These are phyloP conservation scores for Puccinia horiana DNA, from an alignment of 1,284 basidiomycete species.

Conservation along the genomic window DNA sequence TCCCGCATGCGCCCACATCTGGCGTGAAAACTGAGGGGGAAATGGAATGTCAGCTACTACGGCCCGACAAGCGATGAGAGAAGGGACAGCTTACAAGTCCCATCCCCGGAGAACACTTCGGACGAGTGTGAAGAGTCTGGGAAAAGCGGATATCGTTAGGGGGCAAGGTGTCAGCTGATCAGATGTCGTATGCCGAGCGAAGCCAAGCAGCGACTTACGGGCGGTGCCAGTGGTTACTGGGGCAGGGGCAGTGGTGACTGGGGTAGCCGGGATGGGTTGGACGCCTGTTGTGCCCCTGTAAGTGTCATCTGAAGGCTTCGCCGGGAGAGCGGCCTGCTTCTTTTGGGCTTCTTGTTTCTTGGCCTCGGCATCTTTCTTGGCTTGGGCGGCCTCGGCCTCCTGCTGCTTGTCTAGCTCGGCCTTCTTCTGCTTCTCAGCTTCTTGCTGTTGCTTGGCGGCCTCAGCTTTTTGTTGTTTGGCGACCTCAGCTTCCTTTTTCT, in stretches of 20 bases:
- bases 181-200: too few relatives aligned
- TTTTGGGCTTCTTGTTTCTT: not conserved
- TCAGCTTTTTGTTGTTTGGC: not conserved
- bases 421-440: not conserved
- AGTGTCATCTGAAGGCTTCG: not conserved
- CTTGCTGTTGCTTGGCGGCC: not conserved
- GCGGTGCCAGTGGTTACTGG: constrained; percentile 8
- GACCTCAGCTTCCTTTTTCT: constrained; percentile 5
- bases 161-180: not conserved
- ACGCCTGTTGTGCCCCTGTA: not conserved
- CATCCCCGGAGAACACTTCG: constrained; percentile 28
- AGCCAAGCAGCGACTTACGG: too few relatives aligned
- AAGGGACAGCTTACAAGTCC: constrained; percentile 30
- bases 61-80: not conserved
- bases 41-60: not conserved
- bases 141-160: not conserved
- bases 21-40: constrained; percentile 60
- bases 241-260: not conserved
- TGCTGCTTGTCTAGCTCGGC: not conserved
- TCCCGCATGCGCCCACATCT: constrained; percentile 72
- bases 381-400: not conserved
- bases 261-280: not conserved
- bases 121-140: not conserved
- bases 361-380: not conserved
- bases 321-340: not conserved